A percentile compares a stretch with the other conserved stretches of the same genome.
Evolutionary conservation across 192 early-diverging fungal species (phyloP).

Genomic region (Umbelopsis ramanniana): DNA sequence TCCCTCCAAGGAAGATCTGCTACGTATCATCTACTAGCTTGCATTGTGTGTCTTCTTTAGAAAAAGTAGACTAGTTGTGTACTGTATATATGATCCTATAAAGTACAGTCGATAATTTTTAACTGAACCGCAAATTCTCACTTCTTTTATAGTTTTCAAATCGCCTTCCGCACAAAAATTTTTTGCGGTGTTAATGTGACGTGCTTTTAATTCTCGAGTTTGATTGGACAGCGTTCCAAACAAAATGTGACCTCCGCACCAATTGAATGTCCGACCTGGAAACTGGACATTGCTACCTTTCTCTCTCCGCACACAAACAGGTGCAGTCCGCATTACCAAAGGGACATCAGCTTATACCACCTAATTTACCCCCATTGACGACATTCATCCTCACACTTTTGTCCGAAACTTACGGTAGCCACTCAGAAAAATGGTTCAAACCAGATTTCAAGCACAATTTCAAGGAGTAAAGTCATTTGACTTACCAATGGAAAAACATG

Average conservation of each 20-base stretch:
- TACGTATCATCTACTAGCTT: constrained; percentile 23
- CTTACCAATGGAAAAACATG: constrained; percentile 16
- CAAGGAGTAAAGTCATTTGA: constrained; percentile 17
- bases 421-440: constrained; percentile 5
- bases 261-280: background rate
- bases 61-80: constrained; percentile 24
- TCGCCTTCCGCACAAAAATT: background rate
- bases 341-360: background rate
- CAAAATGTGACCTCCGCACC: background rate
- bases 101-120: constrained; percentile 21
- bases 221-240: constrained; percentile 5
- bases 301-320: background rate
- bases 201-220: background rate
- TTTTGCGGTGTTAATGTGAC: background rate
- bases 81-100: constrained; percentile 26
- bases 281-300: background rate
- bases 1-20: constrained; percentile 24
- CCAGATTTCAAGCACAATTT: constrained; percentile 13
- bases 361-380: background rate
- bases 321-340: background rate
- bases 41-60: constrained; percentile 24
- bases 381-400: background rate
- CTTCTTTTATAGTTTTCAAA: constrained; percentile 6
- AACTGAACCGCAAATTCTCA: background rate
- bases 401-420: background rate